Evolutionary conservation across 31 red algal species (phyloP), one percentile per base, ranked within the genome.

Genomic region (Endocladia muricata): DNA sequence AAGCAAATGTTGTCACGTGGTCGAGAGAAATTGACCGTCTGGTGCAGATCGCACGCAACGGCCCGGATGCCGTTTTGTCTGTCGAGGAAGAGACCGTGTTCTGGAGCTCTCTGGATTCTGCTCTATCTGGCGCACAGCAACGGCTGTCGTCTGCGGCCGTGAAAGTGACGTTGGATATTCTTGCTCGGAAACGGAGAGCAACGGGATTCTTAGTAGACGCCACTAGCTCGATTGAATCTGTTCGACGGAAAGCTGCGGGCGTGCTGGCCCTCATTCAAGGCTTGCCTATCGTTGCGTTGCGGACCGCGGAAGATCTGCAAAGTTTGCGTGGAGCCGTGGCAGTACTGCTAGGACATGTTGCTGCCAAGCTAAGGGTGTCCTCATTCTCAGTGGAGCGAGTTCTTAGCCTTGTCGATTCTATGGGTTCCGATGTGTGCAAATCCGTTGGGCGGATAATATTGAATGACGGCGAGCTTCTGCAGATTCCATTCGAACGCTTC

Each of bases 81-180:
- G 81, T 73, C 2, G 88, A 92, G 44, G 81, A 82, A 31, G 88
- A 92, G 59, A 84, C 80, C 36, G 75, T 92, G 30, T 92, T 92
- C 47, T 92, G 88, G 88, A 92, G 74, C 48, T 92, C 88, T 19
- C 68, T 92, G 29, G 88, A 92, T 69, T 74, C 88, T 29, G 88
- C 88, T 15, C 65, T 92, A 23, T 66, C 66, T 33, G 59, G 74
- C 22, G 88, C 74, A 7, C 78, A 85, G 34, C 51, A 63, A 0
- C 36, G 51, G 25, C 23, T 92, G 13, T 26, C 74, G 36, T 77
- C 80, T 29, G 32, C 58, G 35, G 31, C 64, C 21, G 88, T 81
- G 28, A 80, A 70, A 48, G 66, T 92, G 15, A 61, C 81, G 21
- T 59, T 92, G 19, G 80, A 92, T 34, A 58, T 92, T 22, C 59